phyloP scores from a whole-genome alignment of 495 filamentous ascomycete species.

The Penicillium angulare region DNA sequence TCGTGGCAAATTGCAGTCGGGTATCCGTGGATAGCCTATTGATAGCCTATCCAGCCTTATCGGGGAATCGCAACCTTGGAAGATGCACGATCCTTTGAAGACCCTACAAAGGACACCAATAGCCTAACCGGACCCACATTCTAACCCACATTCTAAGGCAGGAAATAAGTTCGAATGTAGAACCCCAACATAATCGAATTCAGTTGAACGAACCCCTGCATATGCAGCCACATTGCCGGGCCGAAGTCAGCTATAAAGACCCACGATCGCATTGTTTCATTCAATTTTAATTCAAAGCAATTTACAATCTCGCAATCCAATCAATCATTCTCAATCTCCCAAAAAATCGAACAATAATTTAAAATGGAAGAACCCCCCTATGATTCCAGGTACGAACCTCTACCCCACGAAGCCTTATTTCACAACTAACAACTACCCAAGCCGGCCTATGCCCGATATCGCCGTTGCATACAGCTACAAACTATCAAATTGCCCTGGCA shows the following conservation, averaged over 20 bases:
- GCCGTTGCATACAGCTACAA: slow-evolving; percentile 28
- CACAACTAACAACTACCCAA: background rate
- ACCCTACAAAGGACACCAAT: background rate
- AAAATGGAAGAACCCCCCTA: slow-evolving; percentile 23
- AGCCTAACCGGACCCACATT: background rate
- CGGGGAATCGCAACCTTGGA: background rate
- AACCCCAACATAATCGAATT: background rate
- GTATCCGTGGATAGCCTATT: slow-evolving; percentile 12
- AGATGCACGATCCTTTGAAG: background rate
- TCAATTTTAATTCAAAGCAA: background rate
- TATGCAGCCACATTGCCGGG: no score
- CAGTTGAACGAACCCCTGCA: no score
- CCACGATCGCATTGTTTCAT: no score
- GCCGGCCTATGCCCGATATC: slow-evolving; percentile 28
- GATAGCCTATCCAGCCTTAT: slow-evolving; percentile 15
- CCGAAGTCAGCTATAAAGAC: no score
- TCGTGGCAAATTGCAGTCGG: background rate
- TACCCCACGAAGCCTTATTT: background rate
- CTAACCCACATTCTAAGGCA: background rate
- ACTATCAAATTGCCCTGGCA: slow-evolving; percentile 32
- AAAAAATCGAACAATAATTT: background rate
- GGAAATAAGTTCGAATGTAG: no score
- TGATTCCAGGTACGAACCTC: slow-evolving; percentile 14
- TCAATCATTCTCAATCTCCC: background rate
- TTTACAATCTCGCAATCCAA: background rate